Percentiles rank a stretch among this genome's conserved stretches.
Conservation (phyloP, 345 rosid genomes). For the Noccaea caerulescens region DNA sequence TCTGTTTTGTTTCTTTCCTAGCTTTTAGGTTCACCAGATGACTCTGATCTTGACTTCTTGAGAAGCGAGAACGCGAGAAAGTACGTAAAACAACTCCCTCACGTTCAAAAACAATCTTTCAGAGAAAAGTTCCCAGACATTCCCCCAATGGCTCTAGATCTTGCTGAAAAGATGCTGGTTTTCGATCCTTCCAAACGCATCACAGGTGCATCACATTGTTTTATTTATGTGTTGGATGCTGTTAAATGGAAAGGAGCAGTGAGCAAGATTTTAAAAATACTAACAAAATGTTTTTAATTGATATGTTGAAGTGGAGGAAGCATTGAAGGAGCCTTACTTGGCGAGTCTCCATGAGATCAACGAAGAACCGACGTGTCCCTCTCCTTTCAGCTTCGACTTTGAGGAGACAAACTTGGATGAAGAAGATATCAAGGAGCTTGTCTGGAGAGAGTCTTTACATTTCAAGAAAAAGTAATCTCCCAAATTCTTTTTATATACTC, state of each 20-base stretch:
- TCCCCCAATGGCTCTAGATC: slow-evolving; percentile 74
- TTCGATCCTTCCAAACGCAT: slow-evolving; percentile 89
- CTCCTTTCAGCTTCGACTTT: slow-evolving; percentile 73
- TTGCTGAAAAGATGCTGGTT: slow-evolving; percentile 82
- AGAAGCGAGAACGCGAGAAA: slow-evolving; percentile 81
- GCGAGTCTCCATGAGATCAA: slow-evolving; percentile 94
- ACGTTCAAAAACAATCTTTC: slow-evolving; percentile 70
- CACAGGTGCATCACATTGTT: slow-evolving; percentile 51
- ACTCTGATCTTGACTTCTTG: slow-evolving; percentile 81
- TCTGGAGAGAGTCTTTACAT: slow-evolving; percentile 67
- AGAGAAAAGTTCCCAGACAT: slow-evolving; percentile 61
- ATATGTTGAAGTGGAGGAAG: slow-evolving; percentile 65
- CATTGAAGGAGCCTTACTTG: slow-evolving; percentile 72
- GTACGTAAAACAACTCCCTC: slow-evolving; percentile 81
- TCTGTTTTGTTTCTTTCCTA: slow-evolving; percentile 29
- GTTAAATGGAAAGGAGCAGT: neutral
- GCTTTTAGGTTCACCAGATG: slow-evolving; percentile 88
- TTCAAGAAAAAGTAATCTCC: slow-evolving; percentile 52
- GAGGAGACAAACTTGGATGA: slow-evolving; percentile 69
- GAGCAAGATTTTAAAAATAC: neutral
- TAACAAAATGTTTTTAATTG: slow-evolving; percentile 1
- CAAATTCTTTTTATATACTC: neutral
- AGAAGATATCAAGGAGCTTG: slow-evolving; percentile 81
- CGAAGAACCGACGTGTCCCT: slow-evolving; percentile 75
- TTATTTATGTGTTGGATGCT: neutral